Conservation (phyloP, 139 green algal species). For the Eudorina sp. region DNA sequence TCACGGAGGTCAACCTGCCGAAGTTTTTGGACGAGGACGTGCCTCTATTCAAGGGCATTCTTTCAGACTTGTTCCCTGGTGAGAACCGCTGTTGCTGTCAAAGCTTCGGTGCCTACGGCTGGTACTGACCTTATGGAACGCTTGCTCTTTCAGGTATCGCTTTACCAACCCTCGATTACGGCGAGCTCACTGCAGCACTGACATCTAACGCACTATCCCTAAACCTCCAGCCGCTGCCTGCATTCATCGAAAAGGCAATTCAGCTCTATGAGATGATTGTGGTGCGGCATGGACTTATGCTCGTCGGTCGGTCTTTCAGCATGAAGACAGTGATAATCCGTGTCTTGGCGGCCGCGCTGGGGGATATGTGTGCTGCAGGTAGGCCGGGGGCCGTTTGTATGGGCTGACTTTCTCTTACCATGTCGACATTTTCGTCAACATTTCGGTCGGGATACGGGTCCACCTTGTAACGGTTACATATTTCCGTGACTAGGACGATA, state of each 20-base stretch:
- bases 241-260: slow-evolving; percentile 76
- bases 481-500: too few relatives aligned
- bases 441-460: too few relatives aligned
- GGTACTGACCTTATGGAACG: not conserved
- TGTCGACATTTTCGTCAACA: too few relatives aligned
- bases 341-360: slow-evolving; percentile 70
- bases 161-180: slow-evolving; percentile 73
- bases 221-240: slow-evolving; percentile 68
- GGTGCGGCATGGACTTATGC: slow-evolving; percentile 82
- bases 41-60: slow-evolving; percentile 83
- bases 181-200: slow-evolving; percentile 65
- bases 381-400: too few relatives aligned
- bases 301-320: slow-evolving; percentile 79
- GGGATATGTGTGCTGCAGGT: slow-evolving; percentile 56
- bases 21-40: slow-evolving; percentile 90
- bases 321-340: slow-evolving; percentile 78
- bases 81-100: not conserved
- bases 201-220: slow-evolving; percentile 5
- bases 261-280: slow-evolving; percentile 92
- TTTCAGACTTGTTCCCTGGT: slow-evolving; percentile 83
- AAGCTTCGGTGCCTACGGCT: not conserved
- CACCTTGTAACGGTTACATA: too few relatives aligned
- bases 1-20: slow-evolving; percentile 85
- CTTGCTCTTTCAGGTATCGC: slow-evolving; percentile 52
- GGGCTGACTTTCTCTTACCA: too few relatives aligned